Percentiles rank a stretch among this genome's conserved stretches.
phyloP scores from a whole-genome alignment of 352 stramenopile genomes.

The Phytophthora sojae region DNA sequence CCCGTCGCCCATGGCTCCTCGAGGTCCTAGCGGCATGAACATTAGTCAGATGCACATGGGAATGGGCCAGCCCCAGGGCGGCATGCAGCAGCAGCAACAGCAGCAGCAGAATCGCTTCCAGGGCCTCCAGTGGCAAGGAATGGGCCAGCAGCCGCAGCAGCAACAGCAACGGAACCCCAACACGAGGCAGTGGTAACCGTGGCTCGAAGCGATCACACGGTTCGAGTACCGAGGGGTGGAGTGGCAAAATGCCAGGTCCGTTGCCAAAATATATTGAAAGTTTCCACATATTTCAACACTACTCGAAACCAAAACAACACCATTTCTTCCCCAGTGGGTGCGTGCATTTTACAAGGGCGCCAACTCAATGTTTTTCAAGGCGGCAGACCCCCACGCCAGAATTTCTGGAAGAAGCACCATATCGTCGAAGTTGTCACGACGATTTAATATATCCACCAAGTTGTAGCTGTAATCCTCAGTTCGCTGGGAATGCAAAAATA shows the following conservation, averaged over 20 bases:
- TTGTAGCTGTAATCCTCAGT: neutral
- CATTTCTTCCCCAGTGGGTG: neutral
- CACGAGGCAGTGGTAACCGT: constrained; percentile 50
- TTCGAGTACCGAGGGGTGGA: constrained; percentile 18
- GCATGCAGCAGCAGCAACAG: constrained; percentile 49
- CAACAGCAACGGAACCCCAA: constrained; percentile 72
- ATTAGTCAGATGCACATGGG: constrained; percentile 89
- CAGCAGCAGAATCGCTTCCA: constrained; percentile 83
- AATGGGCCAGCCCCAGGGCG: constrained; percentile 51
- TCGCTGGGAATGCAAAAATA: too few relatives aligned
- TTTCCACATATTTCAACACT: neutral
- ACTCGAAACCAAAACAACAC: neutral
- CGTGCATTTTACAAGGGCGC: too few relatives aligned
- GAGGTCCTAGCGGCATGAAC: constrained; percentile 67
- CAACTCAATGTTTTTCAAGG: too few relatives aligned
- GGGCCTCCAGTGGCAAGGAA: constrained; percentile 84
- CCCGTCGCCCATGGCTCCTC: constrained; percentile 52
- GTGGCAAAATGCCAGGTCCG: neutral
- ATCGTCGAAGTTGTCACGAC: too few relatives aligned
- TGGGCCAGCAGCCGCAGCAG: constrained; percentile 65
- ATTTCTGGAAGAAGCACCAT: too few relatives aligned
- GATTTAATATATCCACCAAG: too few relatives aligned
- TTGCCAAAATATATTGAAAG: constrained; percentile 32
- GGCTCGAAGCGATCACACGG: neutral
- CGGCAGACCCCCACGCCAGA: too few relatives aligned